phyloP scores from a whole-genome alignment of 345 rosid genomes.

The Eutrema heterophyllum region DNA sequence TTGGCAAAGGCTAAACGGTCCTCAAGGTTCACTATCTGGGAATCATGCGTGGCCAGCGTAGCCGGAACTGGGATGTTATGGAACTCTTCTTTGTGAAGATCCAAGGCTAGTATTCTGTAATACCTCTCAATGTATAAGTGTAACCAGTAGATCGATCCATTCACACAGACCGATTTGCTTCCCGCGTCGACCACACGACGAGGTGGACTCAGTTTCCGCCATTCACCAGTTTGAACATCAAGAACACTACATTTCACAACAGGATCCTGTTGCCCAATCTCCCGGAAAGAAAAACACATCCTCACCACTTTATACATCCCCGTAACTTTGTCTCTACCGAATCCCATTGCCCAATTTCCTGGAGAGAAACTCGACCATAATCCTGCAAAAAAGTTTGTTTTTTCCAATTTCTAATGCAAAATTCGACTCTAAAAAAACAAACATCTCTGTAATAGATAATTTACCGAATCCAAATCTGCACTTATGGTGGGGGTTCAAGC shows the following conservation, averaged over 20 bases:
- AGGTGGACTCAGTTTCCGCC: not conserved
- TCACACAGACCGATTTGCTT: not conserved
- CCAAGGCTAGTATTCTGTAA: not conserved
- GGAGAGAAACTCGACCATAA: not conserved
- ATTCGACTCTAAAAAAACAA: not conserved
- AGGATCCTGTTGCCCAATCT: not conserved
- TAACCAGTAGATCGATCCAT: not conserved
- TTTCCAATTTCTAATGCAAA: not conserved
- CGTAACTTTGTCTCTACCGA: too few relatives aligned
- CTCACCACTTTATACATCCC: not conserved
- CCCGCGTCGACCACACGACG: not conserved
- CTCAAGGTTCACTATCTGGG: not conserved
- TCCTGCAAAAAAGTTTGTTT: not conserved
- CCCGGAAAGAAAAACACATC: not conserved
- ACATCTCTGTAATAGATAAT: not conserved
- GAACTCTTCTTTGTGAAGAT: not conserved
- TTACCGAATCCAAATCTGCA: not conserved
- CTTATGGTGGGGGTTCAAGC: not conserved
- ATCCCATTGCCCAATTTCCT: not conserved
- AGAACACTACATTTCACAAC: not conserved
- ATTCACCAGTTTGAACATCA: not conserved
- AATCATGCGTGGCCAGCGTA: not conserved
- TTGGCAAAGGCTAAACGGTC: not conserved
- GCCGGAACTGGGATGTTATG: not conserved
- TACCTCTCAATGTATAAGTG: too few relatives aligned